A percentile compares a stretch with the other conserved stretches of the same genome.
Evolutionary conservation across 805 yeast species (phyloP).

Genomic region (Metschnikowia hibisci): DNA sequence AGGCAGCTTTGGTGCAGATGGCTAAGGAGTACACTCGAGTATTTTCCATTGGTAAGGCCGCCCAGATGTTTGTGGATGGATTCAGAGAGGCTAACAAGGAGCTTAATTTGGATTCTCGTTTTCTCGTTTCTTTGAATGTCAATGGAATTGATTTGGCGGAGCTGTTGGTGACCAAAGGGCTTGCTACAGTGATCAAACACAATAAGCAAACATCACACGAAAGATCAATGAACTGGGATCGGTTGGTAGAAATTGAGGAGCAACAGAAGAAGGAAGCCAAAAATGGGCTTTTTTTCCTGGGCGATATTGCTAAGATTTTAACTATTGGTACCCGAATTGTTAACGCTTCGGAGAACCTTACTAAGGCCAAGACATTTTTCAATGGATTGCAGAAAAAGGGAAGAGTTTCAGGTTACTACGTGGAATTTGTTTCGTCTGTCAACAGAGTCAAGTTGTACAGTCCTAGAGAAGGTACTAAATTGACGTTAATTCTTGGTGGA

Average conservation of each 20-base stretch:
- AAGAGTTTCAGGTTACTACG: conserved; percentile 57
- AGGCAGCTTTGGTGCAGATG: conserved; percentile 52
- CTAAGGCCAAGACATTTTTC: conserved; percentile 71
- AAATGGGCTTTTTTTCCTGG: conserved; percentile 57
- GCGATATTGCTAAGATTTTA: conserved; percentile 42
- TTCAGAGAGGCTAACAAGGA: conserved; percentile 51
- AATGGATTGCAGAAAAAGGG: conserved; percentile 65
- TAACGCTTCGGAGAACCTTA: conserved; percentile 73
- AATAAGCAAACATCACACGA: conserved; percentile 65
- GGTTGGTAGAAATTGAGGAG: conserved; percentile 63
- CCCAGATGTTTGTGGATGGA: conserved; percentile 59
- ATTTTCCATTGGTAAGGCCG: conserved; percentile 65
- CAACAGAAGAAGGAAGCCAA: conserved; percentile 50
- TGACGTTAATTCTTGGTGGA: conserved; percentile 76
- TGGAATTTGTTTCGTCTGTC: conserved; percentile 67
- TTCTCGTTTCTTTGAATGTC: conserved; percentile 55
- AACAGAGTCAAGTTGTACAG: conserved; percentile 62
- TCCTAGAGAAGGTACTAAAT: conserved; percentile 67
- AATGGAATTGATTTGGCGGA: conserved; percentile 56
- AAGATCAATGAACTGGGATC: conserved; percentile 75
- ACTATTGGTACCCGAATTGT: conserved; percentile 59
- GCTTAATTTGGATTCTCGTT: conserved; percentile 62
- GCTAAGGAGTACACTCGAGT: conserved; percentile 76
- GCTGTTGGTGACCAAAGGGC: conserved; percentile 58
- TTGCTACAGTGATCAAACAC: conserved; percentile 74